These are phyloP conservation scores for Eimeria falciformis DNA, from an alignment of 169 alveolate genomes.

Conservation along the genomic window DNA sequence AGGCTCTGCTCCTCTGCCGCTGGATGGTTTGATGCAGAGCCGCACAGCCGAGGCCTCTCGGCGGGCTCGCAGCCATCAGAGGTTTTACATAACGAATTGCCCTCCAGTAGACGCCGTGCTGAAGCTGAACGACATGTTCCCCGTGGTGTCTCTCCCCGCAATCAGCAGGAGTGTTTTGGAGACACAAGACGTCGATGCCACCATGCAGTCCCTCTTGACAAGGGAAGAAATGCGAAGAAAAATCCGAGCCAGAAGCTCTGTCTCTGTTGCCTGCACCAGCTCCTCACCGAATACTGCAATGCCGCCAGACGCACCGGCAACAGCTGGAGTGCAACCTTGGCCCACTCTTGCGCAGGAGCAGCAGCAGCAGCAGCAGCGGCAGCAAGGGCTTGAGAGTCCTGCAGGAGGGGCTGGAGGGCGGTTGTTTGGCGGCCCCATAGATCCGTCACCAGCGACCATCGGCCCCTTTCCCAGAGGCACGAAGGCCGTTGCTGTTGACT, in stretches of 20 bases:
- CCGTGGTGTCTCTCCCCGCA: conserved; percentile 51
- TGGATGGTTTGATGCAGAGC: conserved; percentile 75
- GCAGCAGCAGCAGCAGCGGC: conserved; percentile 43
- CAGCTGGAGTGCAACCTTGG: neutral
- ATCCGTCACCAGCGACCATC: conserved; percentile 66
- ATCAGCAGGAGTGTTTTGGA: conserved; percentile 47
- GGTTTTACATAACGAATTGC: conserved; percentile 67
- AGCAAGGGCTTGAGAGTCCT: neutral
- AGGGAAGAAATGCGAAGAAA: conserved; percentile 45
- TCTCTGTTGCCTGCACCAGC: neutral
- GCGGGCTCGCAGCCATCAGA: conserved; percentile 66
- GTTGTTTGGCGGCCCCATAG: conserved; percentile 15
- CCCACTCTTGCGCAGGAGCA: neutral
- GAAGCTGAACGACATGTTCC: conserved; percentile 55
- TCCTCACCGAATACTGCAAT: neutral
- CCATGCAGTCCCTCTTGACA: conserved; percentile 18
- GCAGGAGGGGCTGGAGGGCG: neutral
- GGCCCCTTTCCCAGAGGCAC: conserved; percentile 77
- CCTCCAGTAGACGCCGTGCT: conserved; percentile 66
- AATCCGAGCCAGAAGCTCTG: conserved; percentile 2
- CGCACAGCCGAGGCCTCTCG: conserved; percentile 77
- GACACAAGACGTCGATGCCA: conserved; percentile 56
- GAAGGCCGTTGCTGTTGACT: conserved; percentile 69
- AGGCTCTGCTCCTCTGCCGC: conserved; percentile 44
- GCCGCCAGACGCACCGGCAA: neutral